Evolutionary conservation across 176 grass and related monocot species (phyloP).

Genomic region (Rhynchospora breviuscula): DNA sequence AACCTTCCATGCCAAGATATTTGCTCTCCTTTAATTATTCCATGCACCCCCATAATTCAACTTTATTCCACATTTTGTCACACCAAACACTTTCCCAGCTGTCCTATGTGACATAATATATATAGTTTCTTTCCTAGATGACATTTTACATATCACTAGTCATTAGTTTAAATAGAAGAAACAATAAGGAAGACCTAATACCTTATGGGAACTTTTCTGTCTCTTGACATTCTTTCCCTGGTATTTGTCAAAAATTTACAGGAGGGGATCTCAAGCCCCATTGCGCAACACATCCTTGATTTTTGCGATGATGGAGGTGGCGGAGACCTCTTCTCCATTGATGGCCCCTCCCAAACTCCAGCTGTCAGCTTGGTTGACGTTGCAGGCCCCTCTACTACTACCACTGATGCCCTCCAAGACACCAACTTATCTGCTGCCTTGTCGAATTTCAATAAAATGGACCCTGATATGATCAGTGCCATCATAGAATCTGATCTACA

Average conservation of each 20-base stretch:
- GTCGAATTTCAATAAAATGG: conserved; percentile 54
- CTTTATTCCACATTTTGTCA: conserved; percentile 30
- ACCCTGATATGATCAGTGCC: conserved; percentile 38
- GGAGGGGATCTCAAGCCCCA: conserved; percentile 82
- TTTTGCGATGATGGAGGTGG: conserved; percentile 52
- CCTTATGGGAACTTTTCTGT: background rate
- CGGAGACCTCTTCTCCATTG: conserved; percentile 41
- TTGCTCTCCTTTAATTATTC: conserved; percentile 23
- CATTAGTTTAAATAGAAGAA: background rate
- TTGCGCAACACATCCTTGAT: conserved; percentile 65
- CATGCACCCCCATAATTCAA: conserved; percentile 5
- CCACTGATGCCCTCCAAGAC: conserved; percentile 33
- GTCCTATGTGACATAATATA: background rate
- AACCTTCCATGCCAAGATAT: conserved; percentile 1
- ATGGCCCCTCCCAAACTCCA: conserved; percentile 23
- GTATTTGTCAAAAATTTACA: conserved; percentile 36
- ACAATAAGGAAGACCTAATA: background rate
- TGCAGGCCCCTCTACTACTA: conserved; percentile 34
- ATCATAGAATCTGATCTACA: conserved; percentile 38
- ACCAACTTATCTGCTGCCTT: conserved; percentile 32
- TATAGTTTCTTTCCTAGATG: background rate
- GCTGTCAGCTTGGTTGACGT: conserved; percentile 37
- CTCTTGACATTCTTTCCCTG: background rate
- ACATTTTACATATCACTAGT: background rate
- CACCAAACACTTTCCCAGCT: background rate